These are phyloP conservation scores for Mycena capillaripes DNA, from an alignment of 768 basidiomycete species.

Conservation along the genomic window DNA sequence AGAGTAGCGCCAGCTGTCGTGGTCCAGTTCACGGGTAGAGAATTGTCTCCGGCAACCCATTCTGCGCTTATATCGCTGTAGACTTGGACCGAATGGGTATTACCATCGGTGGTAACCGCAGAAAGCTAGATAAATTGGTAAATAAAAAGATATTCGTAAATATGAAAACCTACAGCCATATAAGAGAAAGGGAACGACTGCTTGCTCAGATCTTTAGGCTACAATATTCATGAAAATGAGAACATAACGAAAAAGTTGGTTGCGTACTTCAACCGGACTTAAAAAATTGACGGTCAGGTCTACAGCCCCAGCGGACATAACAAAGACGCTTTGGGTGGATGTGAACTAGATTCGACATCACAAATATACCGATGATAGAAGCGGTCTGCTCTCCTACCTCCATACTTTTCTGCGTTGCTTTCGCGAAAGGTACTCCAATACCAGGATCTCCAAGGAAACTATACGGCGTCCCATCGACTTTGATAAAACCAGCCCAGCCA, in stretches of 20 bases:
- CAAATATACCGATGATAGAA: neutral
- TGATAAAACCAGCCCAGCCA: slow-evolving; percentile 76
- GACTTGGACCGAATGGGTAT: slow-evolving; percentile 62
- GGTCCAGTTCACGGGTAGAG: slow-evolving; percentile 68
- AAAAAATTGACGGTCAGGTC: slow-evolving; percentile 73
- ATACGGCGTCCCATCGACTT: slow-evolving; percentile 69
- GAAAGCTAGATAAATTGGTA: neutral
- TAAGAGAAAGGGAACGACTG: slow-evolving; percentile 75
- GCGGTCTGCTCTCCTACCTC: slow-evolving; percentile 49
- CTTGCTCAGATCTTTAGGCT: slow-evolving; percentile 71
- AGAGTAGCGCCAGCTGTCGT: slow-evolving; percentile 59
- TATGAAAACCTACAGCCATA: slow-evolving; percentile 56
- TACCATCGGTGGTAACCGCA: slow-evolving; percentile 58
- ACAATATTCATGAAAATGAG: neutral
- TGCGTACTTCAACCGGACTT: slow-evolving; percentile 72
- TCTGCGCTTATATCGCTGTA: slow-evolving; percentile 75
- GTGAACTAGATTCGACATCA: slow-evolving; percentile 63
- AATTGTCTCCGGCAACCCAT: slow-evolving; percentile 65
- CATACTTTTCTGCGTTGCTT: slow-evolving; percentile 70
- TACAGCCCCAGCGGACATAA: slow-evolving; percentile 71
- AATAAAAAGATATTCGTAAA: slow-evolving; percentile 34
- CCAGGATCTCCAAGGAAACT: slow-evolving; percentile 67
- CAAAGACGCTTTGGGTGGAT: slow-evolving; percentile 74
- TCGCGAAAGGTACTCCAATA: slow-evolving; percentile 58
- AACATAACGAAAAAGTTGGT: neutral